These are phyloP conservation scores for Xeromyces bisporus DNA, from an alignment of 495 filamentous ascomycete species.

Conservation along the genomic window DNA sequence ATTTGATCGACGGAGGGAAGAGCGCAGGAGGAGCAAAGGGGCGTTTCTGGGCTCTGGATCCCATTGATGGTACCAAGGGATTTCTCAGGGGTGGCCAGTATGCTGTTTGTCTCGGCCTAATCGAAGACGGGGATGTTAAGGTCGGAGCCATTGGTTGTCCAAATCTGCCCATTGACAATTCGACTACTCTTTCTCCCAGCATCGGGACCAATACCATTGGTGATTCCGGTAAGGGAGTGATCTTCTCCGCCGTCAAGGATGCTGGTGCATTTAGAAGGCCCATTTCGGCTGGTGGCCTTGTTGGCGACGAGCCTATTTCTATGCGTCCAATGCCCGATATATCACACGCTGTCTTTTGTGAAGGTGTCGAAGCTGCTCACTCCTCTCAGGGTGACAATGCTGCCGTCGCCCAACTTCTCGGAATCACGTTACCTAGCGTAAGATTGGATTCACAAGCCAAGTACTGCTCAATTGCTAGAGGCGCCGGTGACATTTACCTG, in stretches of 20 bases:
- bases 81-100: slow-evolving; percentile 97
- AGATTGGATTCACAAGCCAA: slow-evolving; percentile 96
- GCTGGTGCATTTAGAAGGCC: slow-evolving; percentile 64
- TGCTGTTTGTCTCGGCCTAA: slow-evolving; percentile 79
- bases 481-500: slow-evolving; percentile 88
- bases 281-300: slow-evolving; percentile 40
- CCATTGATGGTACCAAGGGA: slow-evolving; percentile 93
- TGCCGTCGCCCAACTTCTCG: slow-evolving; percentile 64
- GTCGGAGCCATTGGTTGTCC: slow-evolving; percentile 89
- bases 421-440: slow-evolving; percentile 72
- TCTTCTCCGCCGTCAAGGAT: slow-evolving; percentile 65
- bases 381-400: slow-evolving; percentile 75
- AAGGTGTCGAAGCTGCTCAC: slow-evolving; percentile 85
- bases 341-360: slow-evolving; percentile 72
- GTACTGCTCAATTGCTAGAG: slow-evolving; percentile 88
- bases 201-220: slow-evolving; percentile 53
- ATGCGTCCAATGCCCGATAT: slow-evolving; percentile 68
- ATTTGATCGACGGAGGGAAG: slow-evolving; percentile 69
- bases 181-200: slow-evolving; percentile 43
- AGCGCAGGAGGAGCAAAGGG: slow-evolving; percentile 64
- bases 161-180: slow-evolving; percentile 75
- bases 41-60: slow-evolving; percentile 91
- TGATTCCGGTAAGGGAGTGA: slow-evolving; percentile 53
- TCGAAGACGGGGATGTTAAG: slow-evolving; percentile 88
- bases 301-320: slow-evolving; percentile 42